Evolutionary conservation across 805 yeast species (phyloP), one percentile per base, ranked within the genome.

Genomic region (Candida ficus): DNA sequence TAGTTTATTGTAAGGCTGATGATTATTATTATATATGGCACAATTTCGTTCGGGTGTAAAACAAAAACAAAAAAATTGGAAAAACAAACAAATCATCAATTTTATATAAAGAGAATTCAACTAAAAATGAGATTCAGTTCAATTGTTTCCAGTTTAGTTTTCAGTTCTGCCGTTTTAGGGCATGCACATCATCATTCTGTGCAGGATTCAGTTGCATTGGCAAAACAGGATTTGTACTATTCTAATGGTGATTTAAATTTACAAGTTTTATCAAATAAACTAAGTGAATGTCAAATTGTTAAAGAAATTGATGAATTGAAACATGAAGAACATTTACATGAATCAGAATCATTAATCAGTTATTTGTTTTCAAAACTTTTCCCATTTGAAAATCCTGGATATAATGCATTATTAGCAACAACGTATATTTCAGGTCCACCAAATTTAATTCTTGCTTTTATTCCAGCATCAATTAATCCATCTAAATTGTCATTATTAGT

Each of bases 381-480:
- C 57, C 77, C 76, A 5, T 66, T 71, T 49, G 76, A 78, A n/a
- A 50, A 52, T 8, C 76, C 88, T 1, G 78, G 75, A 3, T 71
- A 71, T 35, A 82, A 83, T 54, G 74, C 89, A 1, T 29, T 83
- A 4, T 50, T 81, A 33, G 85, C 89, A 4, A 78, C 85, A 0
- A 59, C 80, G 0, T 70, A 78, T 51, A 76, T 83, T 33, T 77
- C 83, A 9, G 76, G 83, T 1, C 76, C 83, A 7, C 87, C 90
- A 28, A 77, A 75, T 49, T 51, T 79, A 29, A 58, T 79, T 14
- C 60, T 81, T 18, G 73, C 75, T 0, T 56, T 75, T 48, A 70
- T 80, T 26, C 87, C 88, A 6, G 70, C 80, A 1, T 58, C 69
- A 22, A 76, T 80, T 35, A 63, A 71, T 35, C 76, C 80, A 0